Conservation (phyloP, 2,329 filamentous ascomycete genomes). For the Fusarium austroafricanum region DNA sequence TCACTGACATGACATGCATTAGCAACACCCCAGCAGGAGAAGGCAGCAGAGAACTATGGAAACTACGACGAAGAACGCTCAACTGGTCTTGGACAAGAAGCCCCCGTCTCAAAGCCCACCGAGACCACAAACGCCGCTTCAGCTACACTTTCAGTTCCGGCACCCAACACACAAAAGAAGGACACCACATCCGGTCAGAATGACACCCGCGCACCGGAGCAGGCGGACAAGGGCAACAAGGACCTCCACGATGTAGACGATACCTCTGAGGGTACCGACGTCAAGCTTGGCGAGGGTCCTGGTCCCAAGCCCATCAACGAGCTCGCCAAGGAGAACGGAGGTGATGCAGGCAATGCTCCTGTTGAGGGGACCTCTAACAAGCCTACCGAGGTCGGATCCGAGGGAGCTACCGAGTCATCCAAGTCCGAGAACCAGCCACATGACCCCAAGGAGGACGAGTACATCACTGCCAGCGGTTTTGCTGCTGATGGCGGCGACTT, state of each 20-base stretch:
- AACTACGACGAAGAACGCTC: conserved; percentile 18
- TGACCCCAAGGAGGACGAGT: conserved; percentile 67
- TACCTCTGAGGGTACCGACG: conserved; percentile 43
- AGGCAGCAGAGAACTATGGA: conserved; percentile 29
- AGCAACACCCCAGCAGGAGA: conserved; percentile 38
- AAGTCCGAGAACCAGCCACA: conserved; percentile 41
- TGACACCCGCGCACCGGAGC: conserved; percentile 55
- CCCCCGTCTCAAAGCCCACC: conserved; percentile 1
- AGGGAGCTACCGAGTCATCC: conserved; percentile 9
- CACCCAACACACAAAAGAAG: conserved; percentile 9
- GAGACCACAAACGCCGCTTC: conserved; percentile 1
- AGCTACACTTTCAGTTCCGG: conserved; percentile 6
- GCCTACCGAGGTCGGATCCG: conserved; percentile 25
- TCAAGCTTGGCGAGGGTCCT: conserved; percentile 48
- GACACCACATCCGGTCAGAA: conserved; percentile 50
- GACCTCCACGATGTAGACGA: conserved; percentile 51
- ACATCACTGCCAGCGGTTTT: conserved; percentile 68
- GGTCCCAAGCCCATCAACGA: conserved; percentile 50
- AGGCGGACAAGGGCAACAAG: conserved; percentile 47
- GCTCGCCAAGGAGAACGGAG: conserved; percentile 51
- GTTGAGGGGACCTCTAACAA: conserved; percentile 18
- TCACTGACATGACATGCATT: conserved; percentile 1
- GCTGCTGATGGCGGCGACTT: conserved; percentile 75
- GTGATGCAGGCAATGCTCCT: conserved; percentile 46
- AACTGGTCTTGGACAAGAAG: conserved; percentile 15